A percentile compares a stretch with the other conserved stretches of the same genome.
Conservation (phyloP, 495 filamentous ascomycete species). For the Elasticomyces elasticus region DNA sequence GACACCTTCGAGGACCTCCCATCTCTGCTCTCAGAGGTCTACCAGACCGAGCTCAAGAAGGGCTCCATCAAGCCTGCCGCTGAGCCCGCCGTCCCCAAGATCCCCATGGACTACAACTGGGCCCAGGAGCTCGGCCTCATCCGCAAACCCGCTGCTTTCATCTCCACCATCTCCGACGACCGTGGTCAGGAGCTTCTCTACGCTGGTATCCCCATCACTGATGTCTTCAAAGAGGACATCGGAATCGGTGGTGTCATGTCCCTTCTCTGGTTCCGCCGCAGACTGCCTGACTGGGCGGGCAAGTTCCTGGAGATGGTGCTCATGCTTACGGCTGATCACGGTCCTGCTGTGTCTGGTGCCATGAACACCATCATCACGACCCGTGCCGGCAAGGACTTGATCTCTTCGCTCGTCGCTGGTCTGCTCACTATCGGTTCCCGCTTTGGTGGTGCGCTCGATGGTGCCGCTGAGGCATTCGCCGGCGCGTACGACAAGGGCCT, state of each 20-base stretch:
- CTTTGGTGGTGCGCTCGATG: constrained; percentile 96
- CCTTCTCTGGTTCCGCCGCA: constrained; percentile 97
- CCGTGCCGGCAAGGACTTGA: constrained; percentile 95
- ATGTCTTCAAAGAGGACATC: constrained; percentile 98
- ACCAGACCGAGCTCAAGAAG: constrained; percentile 70
- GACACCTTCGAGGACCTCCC: constrained; percentile 97
- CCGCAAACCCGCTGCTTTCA: constrained; percentile 98
- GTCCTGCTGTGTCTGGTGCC: constrained; percentile 94
- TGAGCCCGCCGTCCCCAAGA: constrained; percentile 94
- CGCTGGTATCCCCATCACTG: constrained; percentile 97
- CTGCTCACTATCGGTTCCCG: constrained; percentile 95
- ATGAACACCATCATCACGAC: constrained; percentile 99
- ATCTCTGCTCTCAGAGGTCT: constrained; percentile 59
- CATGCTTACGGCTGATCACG: constrained; percentile 99
- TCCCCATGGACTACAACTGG: constrained; percentile 99
- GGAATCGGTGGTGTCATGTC: constrained; percentile 99
- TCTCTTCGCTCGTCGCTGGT: constrained; percentile 88
- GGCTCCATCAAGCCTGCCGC: constrained; percentile 74
- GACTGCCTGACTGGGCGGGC: constrained; percentile 88
- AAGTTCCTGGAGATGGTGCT: constrained; percentile 99
- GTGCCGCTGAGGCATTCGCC: constrained; percentile 96
- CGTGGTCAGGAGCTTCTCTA: constrained; percentile 98
- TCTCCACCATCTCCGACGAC: constrained; percentile 98
- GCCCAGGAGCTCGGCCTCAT: constrained; percentile 98
- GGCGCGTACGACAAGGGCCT: constrained; percentile 96